Evolutionary conservation across 1,284 basidiomycete genomes (phyloP).

Genomic region (Rhodotorula sp.): DNA sequence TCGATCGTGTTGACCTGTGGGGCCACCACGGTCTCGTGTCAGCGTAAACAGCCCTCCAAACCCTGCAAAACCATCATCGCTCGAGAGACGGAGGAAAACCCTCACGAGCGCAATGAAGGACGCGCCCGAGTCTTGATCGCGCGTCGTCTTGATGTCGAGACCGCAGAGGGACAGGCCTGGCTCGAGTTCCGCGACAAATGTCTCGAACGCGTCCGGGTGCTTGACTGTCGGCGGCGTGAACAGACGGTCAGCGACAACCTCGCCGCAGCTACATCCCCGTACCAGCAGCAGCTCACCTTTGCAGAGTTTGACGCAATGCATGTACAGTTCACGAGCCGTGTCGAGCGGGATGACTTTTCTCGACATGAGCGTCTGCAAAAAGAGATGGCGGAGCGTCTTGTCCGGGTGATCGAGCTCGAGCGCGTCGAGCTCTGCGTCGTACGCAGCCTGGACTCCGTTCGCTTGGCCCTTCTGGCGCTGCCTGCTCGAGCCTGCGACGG

Average conservation of each 20-base stretch:
- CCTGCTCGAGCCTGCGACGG: neutral
- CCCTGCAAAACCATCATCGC: neutral
- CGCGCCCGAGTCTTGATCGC: conserved; percentile 58
- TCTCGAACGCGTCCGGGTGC: conserved; percentile 54
- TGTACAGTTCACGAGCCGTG: conserved; percentile 65
- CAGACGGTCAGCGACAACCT: neutral
- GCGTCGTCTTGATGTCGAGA: conserved; percentile 64
- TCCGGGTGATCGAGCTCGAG: conserved; percentile 17
- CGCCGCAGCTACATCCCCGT: rapidly evolving
- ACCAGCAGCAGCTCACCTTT: conserved; percentile 16
- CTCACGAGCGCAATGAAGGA: conserved; percentile 19
- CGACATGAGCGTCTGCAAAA: conserved; percentile 71
- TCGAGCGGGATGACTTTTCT: conserved; percentile 63
- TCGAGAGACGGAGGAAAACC: neutral
- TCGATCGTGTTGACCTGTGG: conserved; percentile 67
- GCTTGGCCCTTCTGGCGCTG: neutral
- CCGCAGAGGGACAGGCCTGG: conserved; percentile 63
- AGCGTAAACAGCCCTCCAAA: neutral
- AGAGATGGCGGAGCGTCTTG: conserved; percentile 60
- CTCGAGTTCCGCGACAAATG: conserved; percentile 63
- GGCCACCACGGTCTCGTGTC: neutral
- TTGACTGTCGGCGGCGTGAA: conserved; percentile 3
- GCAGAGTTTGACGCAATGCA: conserved; percentile 39
- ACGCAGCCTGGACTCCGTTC: neutral
- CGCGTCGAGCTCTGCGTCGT: conserved; percentile 12